A percentile compares a stretch with the other conserved stretches of the same genome.
Evolutionary conservation across 352 stramenopile species (phyloP).

Genomic region (Thalassiosira gravida): DNA sequence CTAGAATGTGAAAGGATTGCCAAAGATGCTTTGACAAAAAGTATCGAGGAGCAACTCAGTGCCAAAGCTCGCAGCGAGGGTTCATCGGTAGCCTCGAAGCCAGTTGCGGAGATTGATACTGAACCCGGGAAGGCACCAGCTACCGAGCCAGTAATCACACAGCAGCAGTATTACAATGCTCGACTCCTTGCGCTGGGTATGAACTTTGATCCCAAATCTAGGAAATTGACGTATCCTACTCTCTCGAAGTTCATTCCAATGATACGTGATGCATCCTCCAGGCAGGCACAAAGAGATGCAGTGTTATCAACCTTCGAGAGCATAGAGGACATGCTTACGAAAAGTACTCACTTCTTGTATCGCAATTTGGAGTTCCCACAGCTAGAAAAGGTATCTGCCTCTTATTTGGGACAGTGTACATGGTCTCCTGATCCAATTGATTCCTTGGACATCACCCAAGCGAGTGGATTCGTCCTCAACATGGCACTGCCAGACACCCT

Average conservation of each 20-base stretch:
- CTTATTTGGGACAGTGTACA: background rate
- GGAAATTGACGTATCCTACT: background rate
- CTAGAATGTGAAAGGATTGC: background rate
- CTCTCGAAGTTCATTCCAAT: background rate
- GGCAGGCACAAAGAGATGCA: background rate
- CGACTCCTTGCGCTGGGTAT: background rate
- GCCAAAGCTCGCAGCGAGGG: background rate
- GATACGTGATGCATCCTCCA: background rate
- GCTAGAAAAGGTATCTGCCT: background rate
- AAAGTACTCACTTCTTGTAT: background rate
- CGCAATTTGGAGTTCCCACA: slow-evolving; percentile 1
- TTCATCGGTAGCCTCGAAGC: too few species aligned
- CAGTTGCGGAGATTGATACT: too few species aligned
- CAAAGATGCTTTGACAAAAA: background rate
- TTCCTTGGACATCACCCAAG: background rate
- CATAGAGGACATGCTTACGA: background rate
- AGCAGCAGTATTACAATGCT: too few species aligned
- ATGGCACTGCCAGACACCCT: background rate
- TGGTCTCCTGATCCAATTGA: slow-evolving; percentile 6
- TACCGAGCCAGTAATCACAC: too few species aligned
- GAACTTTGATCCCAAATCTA: background rate
- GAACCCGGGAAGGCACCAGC: too few species aligned
- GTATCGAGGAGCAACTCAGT: background rate
- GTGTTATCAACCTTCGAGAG: background rate
- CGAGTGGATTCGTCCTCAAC: background rate